Conservation (phyloP, 2,329 filamentous ascomycete genomes). For the Aureobasidium sp. region DNA sequence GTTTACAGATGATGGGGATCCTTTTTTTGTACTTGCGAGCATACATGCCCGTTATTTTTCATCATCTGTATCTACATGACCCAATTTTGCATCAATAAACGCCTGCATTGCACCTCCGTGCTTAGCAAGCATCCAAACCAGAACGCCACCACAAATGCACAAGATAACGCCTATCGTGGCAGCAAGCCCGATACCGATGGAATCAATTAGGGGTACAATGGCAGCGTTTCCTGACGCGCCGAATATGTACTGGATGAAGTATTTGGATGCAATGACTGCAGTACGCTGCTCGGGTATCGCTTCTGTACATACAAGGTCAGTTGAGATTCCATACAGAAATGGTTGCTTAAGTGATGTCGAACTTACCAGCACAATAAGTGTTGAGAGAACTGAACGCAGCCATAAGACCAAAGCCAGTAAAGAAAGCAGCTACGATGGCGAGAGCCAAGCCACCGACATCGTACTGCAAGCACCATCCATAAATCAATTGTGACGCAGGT, state of each 20-base stretch:
- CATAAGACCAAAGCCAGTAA: conserved; percentile 62
- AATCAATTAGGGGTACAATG: conserved; percentile 62
- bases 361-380: conserved; percentile 57
- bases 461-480: conserved; percentile 55
- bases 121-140: conserved; percentile 41
- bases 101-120: conserved; percentile 49
- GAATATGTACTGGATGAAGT: conserved; percentile 66
- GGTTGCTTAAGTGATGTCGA: no score
- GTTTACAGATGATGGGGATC: no score
- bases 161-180: conserved; percentile 57
- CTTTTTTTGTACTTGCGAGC: no score
- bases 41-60: neutral
- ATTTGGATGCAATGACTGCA: conserved; percentile 66
- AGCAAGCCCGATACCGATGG: conserved; percentile 70
- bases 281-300: conserved; percentile 64
- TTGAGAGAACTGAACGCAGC: conserved; percentile 68
- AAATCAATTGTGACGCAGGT: conserved; percentile 55
- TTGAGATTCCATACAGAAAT: no score
- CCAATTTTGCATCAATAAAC: conserved; percentile 36
- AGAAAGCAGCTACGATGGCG: conserved; percentile 62
- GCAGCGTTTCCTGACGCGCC: conserved; percentile 61
- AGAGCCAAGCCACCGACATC: conserved; percentile 47
- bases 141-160: conserved; percentile 35
- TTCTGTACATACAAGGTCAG: conserved; percentile 36
- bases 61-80: conserved; percentile 1